phyloP scores from a whole-genome alignment of 2,329 filamentous ascomycete species.

The Arthrobotrys iridis region DNA sequence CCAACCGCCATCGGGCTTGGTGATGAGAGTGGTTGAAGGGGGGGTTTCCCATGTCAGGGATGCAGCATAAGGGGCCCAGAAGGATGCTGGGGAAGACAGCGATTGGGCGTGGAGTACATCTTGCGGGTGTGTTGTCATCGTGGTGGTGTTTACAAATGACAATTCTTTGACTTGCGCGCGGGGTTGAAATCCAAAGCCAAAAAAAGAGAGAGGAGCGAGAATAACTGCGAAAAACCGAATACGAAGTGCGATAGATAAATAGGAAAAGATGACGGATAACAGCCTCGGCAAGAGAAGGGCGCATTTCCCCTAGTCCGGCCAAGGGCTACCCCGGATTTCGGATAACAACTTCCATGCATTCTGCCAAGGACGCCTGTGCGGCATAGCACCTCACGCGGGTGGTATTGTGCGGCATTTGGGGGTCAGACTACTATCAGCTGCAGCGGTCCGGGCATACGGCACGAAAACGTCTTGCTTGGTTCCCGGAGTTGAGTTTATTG shows the following conservation, averaged over 20 bases:
- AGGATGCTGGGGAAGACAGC: conserved; percentile 74
- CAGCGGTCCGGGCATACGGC: conserved; percentile 11
- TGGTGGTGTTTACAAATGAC: background rate
- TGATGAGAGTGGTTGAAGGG: conserved; percentile 71
- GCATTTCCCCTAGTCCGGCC: conserved; percentile 43
- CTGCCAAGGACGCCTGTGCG: conserved; percentile 3
- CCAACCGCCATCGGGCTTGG: conserved; percentile 74
- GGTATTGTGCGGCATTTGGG: conserved; percentile 12
- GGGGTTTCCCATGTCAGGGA: conserved; percentile 82
- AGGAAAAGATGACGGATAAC: conserved; percentile 7
- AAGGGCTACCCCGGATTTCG: conserved; percentile 49
- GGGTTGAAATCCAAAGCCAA: background rate
- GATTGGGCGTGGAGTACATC: conserved; percentile 68
- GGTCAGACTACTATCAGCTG: conserved; percentile 19
- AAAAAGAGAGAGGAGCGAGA: background rate
- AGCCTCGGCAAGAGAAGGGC: conserved; percentile 39
- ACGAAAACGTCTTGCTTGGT: background rate
- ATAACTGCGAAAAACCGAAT: background rate
- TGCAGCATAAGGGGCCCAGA: conserved; percentile 79
- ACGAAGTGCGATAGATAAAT: conserved; percentile 20
- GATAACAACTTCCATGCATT: conserved; percentile 3
- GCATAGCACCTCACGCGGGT: conserved; percentile 1
- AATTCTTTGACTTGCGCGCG: no score
- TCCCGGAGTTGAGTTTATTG: background rate
- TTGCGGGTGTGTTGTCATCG: conserved; percentile 61